Evolutionary conservation across 2,329 filamentous ascomycete genomes (phyloP).

Genomic region (Colletotrichum truncatum): DNA sequence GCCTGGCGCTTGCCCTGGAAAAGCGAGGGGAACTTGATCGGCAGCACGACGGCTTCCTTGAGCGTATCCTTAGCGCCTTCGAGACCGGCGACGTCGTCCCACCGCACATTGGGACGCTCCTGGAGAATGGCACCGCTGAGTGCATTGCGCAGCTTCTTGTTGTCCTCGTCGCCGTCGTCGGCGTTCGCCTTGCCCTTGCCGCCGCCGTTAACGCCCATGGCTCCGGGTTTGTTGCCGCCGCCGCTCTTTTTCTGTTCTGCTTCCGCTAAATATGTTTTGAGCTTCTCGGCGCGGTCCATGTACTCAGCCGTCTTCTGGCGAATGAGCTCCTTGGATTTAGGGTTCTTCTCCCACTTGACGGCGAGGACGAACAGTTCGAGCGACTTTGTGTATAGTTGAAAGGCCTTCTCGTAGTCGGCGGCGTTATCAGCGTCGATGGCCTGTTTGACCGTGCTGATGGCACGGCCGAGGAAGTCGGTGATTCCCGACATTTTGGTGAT

Average conservation of each 20-base stretch:
- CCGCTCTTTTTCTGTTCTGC: slow-evolving; percentile 78
- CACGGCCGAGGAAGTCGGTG: slow-evolving; percentile 95
- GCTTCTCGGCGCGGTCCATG: slow-evolving; percentile 98
- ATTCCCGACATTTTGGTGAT: slow-evolving; percentile 77
- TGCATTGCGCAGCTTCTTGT: slow-evolving; percentile 93
- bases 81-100: slow-evolving; percentile 97
- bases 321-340: slow-evolving; percentile 96
- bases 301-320: slow-evolving; percentile 94
- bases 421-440: slow-evolving; percentile 96
- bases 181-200: slow-evolving; percentile 68
- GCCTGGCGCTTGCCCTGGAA: slow-evolving; percentile 97
- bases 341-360: slow-evolving; percentile 99
- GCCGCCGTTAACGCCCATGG: slow-evolving; percentile 71
- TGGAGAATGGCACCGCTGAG: slow-evolving; percentile 91
- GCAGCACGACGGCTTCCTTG: slow-evolving; percentile 96
- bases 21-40: slow-evolving; percentile 97
- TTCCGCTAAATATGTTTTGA: slow-evolving; percentile 88
- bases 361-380: slow-evolving; percentile 99
- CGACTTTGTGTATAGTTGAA: slow-evolving; percentile 93
- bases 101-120: slow-evolving; percentile 95
- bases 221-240: slow-evolving; percentile 67
- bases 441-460: slow-evolving; percentile 96
- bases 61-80: slow-evolving; percentile 95
- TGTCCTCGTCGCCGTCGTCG: slow-evolving; percentile 85
- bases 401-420: slow-evolving; percentile 96